phyloP scores from a whole-genome alignment of 371 early-diverging fungal genomes.

The Rhizomucor pusillus region DNA sequence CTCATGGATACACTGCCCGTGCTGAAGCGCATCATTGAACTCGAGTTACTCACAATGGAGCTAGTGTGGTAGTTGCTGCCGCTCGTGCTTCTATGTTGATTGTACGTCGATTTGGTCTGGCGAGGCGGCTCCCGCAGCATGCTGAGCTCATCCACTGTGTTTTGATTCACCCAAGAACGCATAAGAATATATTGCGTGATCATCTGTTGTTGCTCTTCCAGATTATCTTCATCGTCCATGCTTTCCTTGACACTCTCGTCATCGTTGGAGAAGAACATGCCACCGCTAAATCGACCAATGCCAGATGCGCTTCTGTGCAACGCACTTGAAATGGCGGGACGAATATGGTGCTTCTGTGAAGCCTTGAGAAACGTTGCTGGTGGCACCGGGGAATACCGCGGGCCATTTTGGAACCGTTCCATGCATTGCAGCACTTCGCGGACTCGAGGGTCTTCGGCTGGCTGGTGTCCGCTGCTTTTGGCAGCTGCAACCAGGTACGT shows the following conservation, averaged over 20 bases:
- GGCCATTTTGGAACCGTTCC: slow-evolving; percentile 59
- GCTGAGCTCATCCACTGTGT: slow-evolving; percentile 67
- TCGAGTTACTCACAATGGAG: slow-evolving; percentile 20
- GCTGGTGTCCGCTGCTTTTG: slow-evolving; percentile 38
- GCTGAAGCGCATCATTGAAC: slow-evolving; percentile 23
- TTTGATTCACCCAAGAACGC: slow-evolving; percentile 53
- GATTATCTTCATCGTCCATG: slow-evolving; percentile 13
- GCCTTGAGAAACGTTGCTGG: slow-evolving; percentile 52
- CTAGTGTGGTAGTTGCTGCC: slow-evolving; percentile 17
- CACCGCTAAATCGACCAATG: slow-evolving; percentile 46
- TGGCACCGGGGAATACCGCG: slow-evolving; percentile 55
- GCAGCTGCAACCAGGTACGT: slow-evolving; percentile 72
- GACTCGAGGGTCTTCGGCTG: slow-evolving; percentile 54
- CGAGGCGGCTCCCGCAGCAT: slow-evolving; percentile 63
- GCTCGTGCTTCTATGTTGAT: slow-evolving; percentile 12
- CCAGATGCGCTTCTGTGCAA: slow-evolving; percentile 52
- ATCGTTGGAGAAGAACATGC: slow-evolving; percentile 26
- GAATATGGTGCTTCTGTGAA: slow-evolving; percentile 54
- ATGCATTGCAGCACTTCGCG: slow-evolving; percentile 52
- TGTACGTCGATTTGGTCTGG: slow-evolving; percentile 21
- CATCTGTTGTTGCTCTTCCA: slow-evolving; percentile 38
- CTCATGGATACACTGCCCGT: slow-evolving; percentile 16
- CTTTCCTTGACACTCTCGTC: slow-evolving; percentile 13
- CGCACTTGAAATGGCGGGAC: slow-evolving; percentile 53
- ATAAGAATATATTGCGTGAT: slow-evolving; percentile 61